Evolutionary conservation across 176 grass and related monocot species (phyloP).

Genomic region (Cocos nucifera): DNA sequence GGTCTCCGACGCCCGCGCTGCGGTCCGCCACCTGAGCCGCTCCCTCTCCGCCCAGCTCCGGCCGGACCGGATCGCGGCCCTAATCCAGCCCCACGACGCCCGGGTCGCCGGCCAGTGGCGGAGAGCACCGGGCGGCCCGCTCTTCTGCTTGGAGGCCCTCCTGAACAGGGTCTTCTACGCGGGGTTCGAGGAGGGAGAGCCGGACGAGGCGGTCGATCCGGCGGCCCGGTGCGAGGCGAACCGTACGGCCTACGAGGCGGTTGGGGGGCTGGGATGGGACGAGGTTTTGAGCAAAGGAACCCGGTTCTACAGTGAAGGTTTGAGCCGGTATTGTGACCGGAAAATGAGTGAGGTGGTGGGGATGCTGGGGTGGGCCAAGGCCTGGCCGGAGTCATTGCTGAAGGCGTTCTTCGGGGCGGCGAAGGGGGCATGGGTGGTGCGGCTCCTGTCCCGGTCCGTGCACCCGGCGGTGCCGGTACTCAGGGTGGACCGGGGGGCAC

Average conservation of each 20-base stretch:
- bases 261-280: constrained; percentile 25
- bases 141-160: constrained; percentile 8
- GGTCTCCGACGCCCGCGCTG: constrained; percentile 22
- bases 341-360: constrained; percentile 28
- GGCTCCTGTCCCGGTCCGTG: constrained; percentile 24
- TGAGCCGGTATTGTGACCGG: constrained; percentile 30
- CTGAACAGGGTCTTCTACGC: constrained; percentile 23
- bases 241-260: constrained; percentile 3
- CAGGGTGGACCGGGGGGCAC: constrained; percentile 12
- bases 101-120: no score
- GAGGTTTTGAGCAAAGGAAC: constrained; percentile 26
- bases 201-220: constrained; percentile 20
- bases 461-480: constrained; percentile 23
- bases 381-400: constrained; percentile 24
- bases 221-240: constrained; percentile 22
- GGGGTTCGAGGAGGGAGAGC: constrained; percentile 26
- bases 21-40: constrained; percentile 17
- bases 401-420: constrained; percentile 28
- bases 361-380: constrained; percentile 14
- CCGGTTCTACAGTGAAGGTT: constrained; percentile 18
- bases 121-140: no score
- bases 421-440: constrained; percentile 21
- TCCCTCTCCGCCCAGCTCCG: constrained; percentile 11
- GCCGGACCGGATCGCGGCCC: constrained; percentile 2
- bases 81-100: constrained; percentile 15